These are phyloP conservation scores for Neopestalotiopsis sp. DNA, from an alignment of 2,329 filamentous ascomycete species.

Conservation along the genomic window DNA sequence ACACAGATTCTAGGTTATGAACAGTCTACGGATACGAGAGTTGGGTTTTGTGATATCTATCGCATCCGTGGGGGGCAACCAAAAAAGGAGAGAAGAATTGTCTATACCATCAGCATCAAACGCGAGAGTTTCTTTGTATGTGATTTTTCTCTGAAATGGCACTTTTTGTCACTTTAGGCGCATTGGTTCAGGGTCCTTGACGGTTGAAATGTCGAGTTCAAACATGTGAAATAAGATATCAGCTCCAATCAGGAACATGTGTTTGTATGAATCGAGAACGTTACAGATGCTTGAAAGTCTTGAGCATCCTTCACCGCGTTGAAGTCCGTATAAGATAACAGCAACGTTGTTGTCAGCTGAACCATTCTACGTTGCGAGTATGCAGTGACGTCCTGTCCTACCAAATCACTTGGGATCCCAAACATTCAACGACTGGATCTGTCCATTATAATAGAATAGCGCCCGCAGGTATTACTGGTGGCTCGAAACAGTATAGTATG, in stretches of 20 bases:
- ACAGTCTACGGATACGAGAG: neutral
- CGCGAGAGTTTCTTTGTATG: slow-evolving; percentile 5
- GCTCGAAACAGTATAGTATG: too few relatives aligned
- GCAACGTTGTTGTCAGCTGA: too few relatives aligned
- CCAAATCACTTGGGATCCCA: too few relatives aligned
- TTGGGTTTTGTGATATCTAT: slow-evolving; percentile 4
- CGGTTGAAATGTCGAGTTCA: neutral
- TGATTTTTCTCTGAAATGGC: neutral
- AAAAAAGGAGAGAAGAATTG: slow-evolving; percentile 9
- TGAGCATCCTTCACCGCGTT: too few relatives aligned
- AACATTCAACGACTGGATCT: too few relatives aligned
- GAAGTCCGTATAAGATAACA: too few relatives aligned
- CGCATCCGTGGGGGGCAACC: neutral
- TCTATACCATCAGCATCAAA: slow-evolving; percentile 17
- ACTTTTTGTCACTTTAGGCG: neutral
- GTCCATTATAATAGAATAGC: too few relatives aligned
- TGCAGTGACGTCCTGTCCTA: too few relatives aligned
- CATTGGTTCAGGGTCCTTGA: neutral
- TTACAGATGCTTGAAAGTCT: neutral
- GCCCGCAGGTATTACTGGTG: too few relatives aligned
- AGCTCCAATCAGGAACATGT: neutral
- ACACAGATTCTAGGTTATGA: slow-evolving; percentile 56
- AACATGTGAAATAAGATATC: neutral
- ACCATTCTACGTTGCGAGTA: too few relatives aligned
- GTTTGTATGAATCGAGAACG: neutral